Conservation (phyloP, 148 eudicot species). For the Polygonum maritimum region DNA sequence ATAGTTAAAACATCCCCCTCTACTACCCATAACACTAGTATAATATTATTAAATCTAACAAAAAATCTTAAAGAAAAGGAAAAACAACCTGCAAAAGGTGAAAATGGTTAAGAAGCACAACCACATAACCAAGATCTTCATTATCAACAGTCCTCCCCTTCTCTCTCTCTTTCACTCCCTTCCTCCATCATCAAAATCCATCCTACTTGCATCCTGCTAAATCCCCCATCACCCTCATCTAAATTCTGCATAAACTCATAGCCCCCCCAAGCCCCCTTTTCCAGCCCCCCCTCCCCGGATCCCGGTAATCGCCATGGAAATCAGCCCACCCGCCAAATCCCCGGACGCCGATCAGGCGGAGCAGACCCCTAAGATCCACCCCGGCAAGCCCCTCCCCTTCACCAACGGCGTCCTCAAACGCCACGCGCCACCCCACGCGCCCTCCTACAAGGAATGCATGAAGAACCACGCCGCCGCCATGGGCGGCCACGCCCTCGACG, state of each 20-base stretch:
- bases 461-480: conserved; percentile 69
- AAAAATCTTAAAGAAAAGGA: neutral
- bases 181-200: neutral
- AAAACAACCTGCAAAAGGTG: conserved; percentile 10
- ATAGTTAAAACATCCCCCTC: neutral
- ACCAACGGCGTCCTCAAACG: conserved; percentile 61
- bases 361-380: conserved; percentile 29
- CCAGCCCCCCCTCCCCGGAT: too few species aligned
- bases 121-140: conserved; percentile 46
- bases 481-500: conserved; percentile 74
- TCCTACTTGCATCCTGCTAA: conserved; percentile 2
- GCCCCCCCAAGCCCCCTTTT: too few species aligned
- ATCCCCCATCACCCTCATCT: neutral
- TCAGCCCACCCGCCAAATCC: conserved; percentile 2
- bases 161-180: conserved; percentile 7
- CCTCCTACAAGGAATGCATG: conserved; percentile 49
- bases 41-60: too few species aligned
- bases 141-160: conserved; percentile 32
- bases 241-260: neutral
- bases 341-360: conserved; percentile 2
- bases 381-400: conserved; percentile 26
- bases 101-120: conserved; percentile 34
- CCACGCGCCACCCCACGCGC: conserved; percentile 28
- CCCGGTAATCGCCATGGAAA: conserved; percentile 35
- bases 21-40: neutral